Evolutionary conservation across 2,329 filamentous ascomycete species (phyloP), one percentile per base, ranked within the genome.

Genomic region (Fusarium domesticum): DNA sequence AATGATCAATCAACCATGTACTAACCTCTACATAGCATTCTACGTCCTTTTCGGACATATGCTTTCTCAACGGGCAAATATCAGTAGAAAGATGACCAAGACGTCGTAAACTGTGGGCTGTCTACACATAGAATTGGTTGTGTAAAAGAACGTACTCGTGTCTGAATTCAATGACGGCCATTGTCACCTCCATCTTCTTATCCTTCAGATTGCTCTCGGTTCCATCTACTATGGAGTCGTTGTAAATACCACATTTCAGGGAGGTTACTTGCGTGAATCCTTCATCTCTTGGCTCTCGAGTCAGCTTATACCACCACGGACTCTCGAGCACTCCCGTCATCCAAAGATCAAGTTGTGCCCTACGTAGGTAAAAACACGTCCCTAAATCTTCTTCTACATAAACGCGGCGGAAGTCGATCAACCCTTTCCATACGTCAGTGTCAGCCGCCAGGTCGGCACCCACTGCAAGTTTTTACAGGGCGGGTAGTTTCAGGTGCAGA

Each of bases 1-100:
- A 11, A 2, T 5, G 12, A n/a, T n/a, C 5, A 3, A n/a, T 6
- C 3, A 6, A 1, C 2, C 11, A 2, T 5, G 35, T 39, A 8
- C 33, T 46, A 6, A 48, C 7, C 4, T 1, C 1, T 16, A 3
- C 0, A 2, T 12, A 54, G 52, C 51, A 0, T 55, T 55, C 1
- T 56, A 57, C 6, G 17, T 56, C 0, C 35, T 57, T 0, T 57
- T 43, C 4, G 54, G 54, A 1, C 54, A 57, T 0, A 57, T 57
- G 54, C 16, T 57, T 3, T 7, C 44, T n/a, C 54, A 57, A 11
- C 37, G 54, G n/a, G 51, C 53, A 1, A 56, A 57, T 25, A 3
- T 47, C 14, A 38, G 37, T 15, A 38, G 45, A 28, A 28, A 28
- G 23, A 28, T 12, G 23, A 28, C 23, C 10, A 28, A 28, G 23